Evolutionary conservation across 176 grass and related monocot genomes (phyloP), one percentile per base, ranked within the genome.

Genomic region (Puccinellia tenuiflora): DNA sequence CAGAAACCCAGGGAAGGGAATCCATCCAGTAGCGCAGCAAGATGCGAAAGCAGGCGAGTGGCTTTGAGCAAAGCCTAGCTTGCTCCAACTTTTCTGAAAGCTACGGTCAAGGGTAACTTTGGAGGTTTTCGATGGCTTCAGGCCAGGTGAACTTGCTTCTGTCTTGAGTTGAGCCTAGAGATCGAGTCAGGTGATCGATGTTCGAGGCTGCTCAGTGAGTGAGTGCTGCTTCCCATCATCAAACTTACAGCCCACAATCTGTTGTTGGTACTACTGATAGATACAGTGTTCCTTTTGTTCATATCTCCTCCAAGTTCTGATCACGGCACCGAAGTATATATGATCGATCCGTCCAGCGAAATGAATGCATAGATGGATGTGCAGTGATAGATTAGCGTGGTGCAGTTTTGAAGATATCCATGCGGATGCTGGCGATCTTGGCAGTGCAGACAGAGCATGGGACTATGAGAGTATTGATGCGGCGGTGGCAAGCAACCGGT

Each of bases 1-100:
- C 72, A 47, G 53, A 82, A 72, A 64, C 66, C 34, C 21, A 55
- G 34, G 64, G 72, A 63, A 55, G 34, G 64, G 72, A 63, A 85
- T 54, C 54, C 28, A 73, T 46, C 22, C 68, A 26, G 39, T 68
- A 18, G 18, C 64, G 28, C 65, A 82, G 55, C 26, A 12, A 46
- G 43, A 72, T 71, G 79, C 45, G 42, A 77, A 90, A 63, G 83
- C 87, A 29, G 39, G 24, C 55, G 51, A 39, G 53, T 25, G 28
- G 6, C 66, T 73, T 73, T 84, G 14, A 1, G 80, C 12, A 78
- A 88, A 87, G 51, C 51, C 60, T 78, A 51, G 51, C 78, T 86
- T 77, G 64, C 88, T 78, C 86, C 83, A 72, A 46, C 83, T 64
- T 90, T 86, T 25, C 13, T 55, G 43, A 78, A 63, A 77, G 73